These are phyloP conservation scores for Leptographium flavum DNA, from an alignment of 2,329 filamentous ascomycete species.

Conservation along the genomic window DNA sequence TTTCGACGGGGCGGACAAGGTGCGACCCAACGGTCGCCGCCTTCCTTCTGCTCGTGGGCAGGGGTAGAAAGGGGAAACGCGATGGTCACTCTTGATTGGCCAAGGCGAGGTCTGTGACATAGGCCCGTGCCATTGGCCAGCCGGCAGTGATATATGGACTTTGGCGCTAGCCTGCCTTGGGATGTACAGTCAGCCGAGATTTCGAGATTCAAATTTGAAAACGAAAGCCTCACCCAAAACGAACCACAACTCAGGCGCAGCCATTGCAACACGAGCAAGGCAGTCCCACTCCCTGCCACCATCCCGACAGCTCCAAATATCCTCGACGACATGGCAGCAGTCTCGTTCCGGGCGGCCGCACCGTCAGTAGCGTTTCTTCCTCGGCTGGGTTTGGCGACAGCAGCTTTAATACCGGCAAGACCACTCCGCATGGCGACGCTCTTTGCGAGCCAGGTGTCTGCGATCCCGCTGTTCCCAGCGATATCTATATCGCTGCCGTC, in stretches of 20 bases:
- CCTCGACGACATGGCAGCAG: not conserved
- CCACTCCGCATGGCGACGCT: conserved; percentile 22
- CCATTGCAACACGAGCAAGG: not conserved
- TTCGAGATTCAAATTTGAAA: not conserved
- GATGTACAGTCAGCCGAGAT: no score
- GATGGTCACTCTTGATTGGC: conserved; percentile 6
- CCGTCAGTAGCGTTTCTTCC: conserved; percentile 1
- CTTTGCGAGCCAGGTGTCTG: conserved; percentile 28
- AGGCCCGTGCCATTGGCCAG: not conserved
- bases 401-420: conserved; percentile 1
- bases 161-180: no score
- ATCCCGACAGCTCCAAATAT: not conserved
- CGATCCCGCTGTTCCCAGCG: conserved; percentile 22
- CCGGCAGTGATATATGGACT: not conserved
- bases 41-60: conserved; percentile 17
- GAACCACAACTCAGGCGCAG: not conserved
- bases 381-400: conserved; percentile 3
- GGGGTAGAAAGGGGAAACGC: conserved; percentile 9
- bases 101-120: not conserved
- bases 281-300: not conserved
- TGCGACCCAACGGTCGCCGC: conserved; percentile 7
- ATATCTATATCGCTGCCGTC: conserved; percentile 46
- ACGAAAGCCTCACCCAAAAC: not conserved
- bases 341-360: conserved; percentile 6
- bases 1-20: not conserved